These are phyloP conservation scores for Sergeia podlipaevii DNA, from an alignment of 208 protist genomes.

Conservation along the genomic window DNA sequence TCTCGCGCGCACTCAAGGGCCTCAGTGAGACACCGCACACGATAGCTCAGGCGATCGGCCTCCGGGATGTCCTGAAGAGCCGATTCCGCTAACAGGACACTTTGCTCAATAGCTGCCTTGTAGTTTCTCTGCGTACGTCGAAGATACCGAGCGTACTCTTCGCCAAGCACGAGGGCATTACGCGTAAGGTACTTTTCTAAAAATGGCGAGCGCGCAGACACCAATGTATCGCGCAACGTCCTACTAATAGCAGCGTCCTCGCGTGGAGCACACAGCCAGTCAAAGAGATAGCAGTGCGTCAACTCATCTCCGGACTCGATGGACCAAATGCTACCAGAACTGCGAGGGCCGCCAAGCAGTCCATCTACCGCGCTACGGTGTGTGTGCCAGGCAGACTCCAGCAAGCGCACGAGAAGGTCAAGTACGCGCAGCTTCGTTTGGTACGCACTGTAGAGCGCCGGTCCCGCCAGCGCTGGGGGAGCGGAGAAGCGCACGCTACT, in stretches of 20 bases:
- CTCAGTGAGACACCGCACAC: conserved; percentile 65
- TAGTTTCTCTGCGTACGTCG: conserved; percentile 53
- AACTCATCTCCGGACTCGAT: conserved; percentile 83
- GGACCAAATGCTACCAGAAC: conserved; percentile 81
- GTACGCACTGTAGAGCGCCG: conserved; percentile 18
- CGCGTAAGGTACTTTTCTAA: conserved; percentile 65
- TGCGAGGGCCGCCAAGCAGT: conserved; percentile 73
- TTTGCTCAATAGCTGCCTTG: conserved; percentile 69
- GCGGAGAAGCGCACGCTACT: background rate
- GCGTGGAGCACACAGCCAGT: conserved; percentile 73
- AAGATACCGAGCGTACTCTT: conserved; percentile 84
- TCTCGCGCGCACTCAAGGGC: conserved; percentile 66
- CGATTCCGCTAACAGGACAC: conserved; percentile 60
- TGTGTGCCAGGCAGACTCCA: conserved; percentile 74
- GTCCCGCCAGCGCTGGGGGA: conserved; percentile 1
- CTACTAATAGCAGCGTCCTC: conserved; percentile 43
- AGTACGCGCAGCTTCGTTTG: conserved; percentile 69
- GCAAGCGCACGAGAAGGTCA: conserved; percentile 34
- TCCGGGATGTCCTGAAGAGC: conserved; percentile 41
- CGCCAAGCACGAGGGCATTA: conserved; percentile 44
- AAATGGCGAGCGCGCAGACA: conserved; percentile 59
- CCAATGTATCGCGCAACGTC: conserved; percentile 65
- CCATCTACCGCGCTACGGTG: conserved; percentile 70
- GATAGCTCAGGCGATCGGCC: conserved; percentile 68
- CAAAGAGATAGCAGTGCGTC: conserved; percentile 82